Base-by-base conservation (phyloP, 2,329 filamentous ascomycete genomes). In the Coccinonectria pachysandricola region DNA sequence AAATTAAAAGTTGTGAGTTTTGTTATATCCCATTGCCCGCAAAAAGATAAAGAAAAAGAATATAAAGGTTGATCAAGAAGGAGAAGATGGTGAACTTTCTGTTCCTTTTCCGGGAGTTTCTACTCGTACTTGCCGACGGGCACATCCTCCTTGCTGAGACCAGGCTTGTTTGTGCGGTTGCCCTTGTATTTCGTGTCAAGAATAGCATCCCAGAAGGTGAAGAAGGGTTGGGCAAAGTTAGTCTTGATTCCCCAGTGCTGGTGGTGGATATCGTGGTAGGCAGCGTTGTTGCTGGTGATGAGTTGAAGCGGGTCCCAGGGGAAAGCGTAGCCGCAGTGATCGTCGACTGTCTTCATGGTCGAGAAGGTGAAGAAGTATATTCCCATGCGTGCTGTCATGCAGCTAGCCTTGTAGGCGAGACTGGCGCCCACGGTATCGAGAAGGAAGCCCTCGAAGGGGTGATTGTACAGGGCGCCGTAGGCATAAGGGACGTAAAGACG, bases 181-280 rank as follows among this genome's bases (percentile, higher is more conserved):
- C 83, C 84, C 33, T 70, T 74, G 77, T 86, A 95, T 56, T 75
- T 80, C 13, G 91, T 98, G 26, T 78, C 76, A 12, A 94, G 64
- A 15, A 86, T 49, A 23, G 71, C 67, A 53, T 98, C 91, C 85
- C 91, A 96, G 59, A 95, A 86, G 24, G 82, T 95, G 60, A 96
- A 95, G 61, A 87, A 92, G 3, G 84, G 84, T 56, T 92, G 84
- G 5, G 78, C 80, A 54, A 85, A 92, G 59, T 92, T 92, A 39
- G 79, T 82, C 70, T 96, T 98, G 68, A 98, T 94, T 31, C 91
- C 91, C 87, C 88, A 96, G 57, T 83, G 92, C 59, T 98, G 91
- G 60, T 98, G 91, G 58, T 98, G 91, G 32, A 98, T 88, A 50
- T 98, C 91, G 51, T 98, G 91, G 57, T 96, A 98, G 18, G 78